Conservation (phyloP, 2,329 filamentous ascomycete species). For the Aspergillus unguis region DNA sequence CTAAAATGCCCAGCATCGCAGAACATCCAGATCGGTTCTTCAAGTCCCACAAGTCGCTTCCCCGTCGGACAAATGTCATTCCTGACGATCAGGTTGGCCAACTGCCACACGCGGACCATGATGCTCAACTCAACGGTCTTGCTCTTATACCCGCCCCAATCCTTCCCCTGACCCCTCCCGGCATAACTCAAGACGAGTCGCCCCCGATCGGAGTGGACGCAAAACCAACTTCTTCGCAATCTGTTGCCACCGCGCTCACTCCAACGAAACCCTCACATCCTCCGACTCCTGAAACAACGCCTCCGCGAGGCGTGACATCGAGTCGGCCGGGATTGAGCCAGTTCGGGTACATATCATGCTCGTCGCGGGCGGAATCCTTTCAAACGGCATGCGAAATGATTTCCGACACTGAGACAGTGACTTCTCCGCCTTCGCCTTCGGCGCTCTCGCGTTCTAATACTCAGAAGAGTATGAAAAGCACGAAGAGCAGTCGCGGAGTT, state of each 20-base stretch:
- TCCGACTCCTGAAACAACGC: conserved; percentile 73
- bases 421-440: conserved; percentile 23
- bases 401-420: conserved; percentile 56
- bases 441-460: conserved; percentile 19
- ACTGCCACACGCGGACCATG: conserved; percentile 23
- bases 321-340: conserved; percentile 44
- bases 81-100: conserved; percentile 22
- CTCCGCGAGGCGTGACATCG: conserved; percentile 52
- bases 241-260: conserved; percentile 44
- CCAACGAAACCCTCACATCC: conserved; percentile 65
- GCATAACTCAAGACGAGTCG: conserved; percentile 24
- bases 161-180: conserved; percentile 40
- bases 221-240: conserved; percentile 25
- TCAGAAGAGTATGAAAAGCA: conserved; percentile 13
- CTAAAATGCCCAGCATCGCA: conserved; percentile 31
- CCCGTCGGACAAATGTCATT: conserved; percentile 32
- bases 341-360: conserved; percentile 54
- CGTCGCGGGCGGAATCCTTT: conserved; percentile 67
- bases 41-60: conserved; percentile 42
- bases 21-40: conserved; percentile 29
- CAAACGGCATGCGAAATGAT: conserved; percentile 66
- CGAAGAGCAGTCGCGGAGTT: conserved; percentile 17
- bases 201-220: conserved; percentile 18
- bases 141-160: conserved; percentile 26
- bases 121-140: conserved; percentile 22